phyloP scores from a whole-genome alignment of 176 grass and related monocot genomes.

The Zizania latifolia region DNA sequence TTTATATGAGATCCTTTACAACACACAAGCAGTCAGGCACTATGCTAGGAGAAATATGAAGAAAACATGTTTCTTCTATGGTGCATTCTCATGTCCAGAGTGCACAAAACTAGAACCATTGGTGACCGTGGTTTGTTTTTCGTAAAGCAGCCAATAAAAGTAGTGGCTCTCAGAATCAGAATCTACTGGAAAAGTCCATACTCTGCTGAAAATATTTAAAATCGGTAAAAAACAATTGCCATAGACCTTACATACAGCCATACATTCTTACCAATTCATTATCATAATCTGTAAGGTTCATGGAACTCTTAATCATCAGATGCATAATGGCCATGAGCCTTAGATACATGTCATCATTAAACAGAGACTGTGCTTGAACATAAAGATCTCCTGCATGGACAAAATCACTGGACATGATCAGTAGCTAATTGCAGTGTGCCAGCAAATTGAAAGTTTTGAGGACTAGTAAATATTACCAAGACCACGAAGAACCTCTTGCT shows the following conservation, averaged over 20 bases:
- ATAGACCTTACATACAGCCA: no score
- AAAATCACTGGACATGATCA: conserved; percentile 21
- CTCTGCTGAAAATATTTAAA: not conserved
- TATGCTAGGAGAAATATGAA: conserved; percentile 8
- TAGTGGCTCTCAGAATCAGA: not conserved
- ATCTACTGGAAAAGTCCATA: not conserved
- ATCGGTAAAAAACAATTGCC: not conserved
- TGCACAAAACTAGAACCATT: conserved; percentile 24
- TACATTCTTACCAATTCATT: conserved; percentile 82
- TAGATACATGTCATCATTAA: conserved; percentile 90
- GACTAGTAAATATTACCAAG: conserved; percentile 63
- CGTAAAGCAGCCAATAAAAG: not conserved
- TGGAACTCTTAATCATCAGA: conserved; percentile 73
- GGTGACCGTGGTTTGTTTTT: not conserved
- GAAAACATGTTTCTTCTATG: not conserved
- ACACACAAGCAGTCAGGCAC: no score
- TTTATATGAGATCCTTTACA: no score
- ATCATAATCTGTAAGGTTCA: conserved; percentile 65
- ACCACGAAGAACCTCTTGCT: conserved; percentile 93
- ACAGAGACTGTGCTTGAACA: conserved; percentile 71
- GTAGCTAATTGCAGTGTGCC: conserved; percentile 17
- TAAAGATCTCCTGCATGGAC: conserved; percentile 79
- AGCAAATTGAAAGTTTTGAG: conserved; percentile 1
- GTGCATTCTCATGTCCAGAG: not conserved
- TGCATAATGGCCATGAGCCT: conserved; percentile 72